A percentile compares a stretch with the other conserved stretches of the same genome.
These are phyloP conservation scores for Botrytis galanthina DNA, from an alignment of 2,329 filamentous ascomycete species.

Conservation along the genomic window DNA sequence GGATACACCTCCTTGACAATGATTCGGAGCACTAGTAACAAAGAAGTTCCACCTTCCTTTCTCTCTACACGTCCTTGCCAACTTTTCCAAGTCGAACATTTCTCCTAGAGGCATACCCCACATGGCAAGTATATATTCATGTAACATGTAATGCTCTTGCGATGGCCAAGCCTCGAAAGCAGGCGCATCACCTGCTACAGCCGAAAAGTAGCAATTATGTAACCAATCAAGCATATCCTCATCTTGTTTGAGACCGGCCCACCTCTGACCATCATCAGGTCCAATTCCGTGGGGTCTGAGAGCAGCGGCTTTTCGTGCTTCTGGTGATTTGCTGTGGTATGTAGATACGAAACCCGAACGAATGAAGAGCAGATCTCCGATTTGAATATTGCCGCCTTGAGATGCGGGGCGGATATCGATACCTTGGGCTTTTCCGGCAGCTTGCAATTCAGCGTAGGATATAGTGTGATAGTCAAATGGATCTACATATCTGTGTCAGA, in stretches of 20 bases:
- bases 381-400: constrained; percentile 49
- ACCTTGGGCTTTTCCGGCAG: constrained; percentile 35
- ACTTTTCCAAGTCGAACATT: constrained; percentile 38
- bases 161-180: constrained; percentile 42
- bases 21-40: constrained; percentile 34
- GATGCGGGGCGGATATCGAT: constrained; percentile 37
- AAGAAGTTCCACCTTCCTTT: constrained; percentile 39
- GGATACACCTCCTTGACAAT: constrained; percentile 50
- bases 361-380: constrained; percentile 53
- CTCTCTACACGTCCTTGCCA: constrained; percentile 34
- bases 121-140: constrained; percentile 37
- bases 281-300: constrained; percentile 41
- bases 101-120: constrained; percentile 40
- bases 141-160: constrained; percentile 33
- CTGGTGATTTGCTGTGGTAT: constrained; percentile 40
- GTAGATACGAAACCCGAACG: constrained; percentile 48
- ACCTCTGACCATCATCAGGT: constrained; percentile 39
- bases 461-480: constrained; percentile 36
- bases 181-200: constrained; percentile 47
- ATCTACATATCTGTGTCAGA: constrained; percentile 26
- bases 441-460: constrained; percentile 32
- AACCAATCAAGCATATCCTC: constrained; percentile 45
- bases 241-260: constrained; percentile 49
- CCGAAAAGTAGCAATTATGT: constrained; percentile 44
- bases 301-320: constrained; percentile 42